Evolutionary conservation across 2,329 filamentous ascomycete species (phyloP).

Genomic region (Hortaea werneckii): DNA sequence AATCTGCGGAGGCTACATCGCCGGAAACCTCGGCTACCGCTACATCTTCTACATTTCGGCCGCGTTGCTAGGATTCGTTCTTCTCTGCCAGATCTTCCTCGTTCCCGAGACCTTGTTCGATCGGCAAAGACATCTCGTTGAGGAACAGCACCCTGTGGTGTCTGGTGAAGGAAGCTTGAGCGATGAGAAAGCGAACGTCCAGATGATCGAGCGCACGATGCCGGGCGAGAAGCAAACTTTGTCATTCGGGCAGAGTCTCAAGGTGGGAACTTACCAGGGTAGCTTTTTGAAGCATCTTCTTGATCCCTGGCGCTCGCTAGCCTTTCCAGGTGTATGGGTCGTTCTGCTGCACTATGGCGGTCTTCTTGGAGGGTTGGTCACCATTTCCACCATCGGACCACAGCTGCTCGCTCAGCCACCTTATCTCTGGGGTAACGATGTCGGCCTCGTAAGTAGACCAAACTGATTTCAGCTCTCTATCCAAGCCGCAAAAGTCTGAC

Average conservation of each 20-base stretch:
- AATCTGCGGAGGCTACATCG: slow-evolving; percentile 33
- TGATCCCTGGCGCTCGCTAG: slow-evolving; percentile 28
- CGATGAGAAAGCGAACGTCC: slow-evolving; percentile 14
- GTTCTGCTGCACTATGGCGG: slow-evolving; percentile 34
- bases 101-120: slow-evolving; percentile 33
- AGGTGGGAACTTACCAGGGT: slow-evolving; percentile 26
- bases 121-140: slow-evolving; percentile 19
- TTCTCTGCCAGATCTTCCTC: slow-evolving; percentile 27
- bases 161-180: slow-evolving; percentile 4
- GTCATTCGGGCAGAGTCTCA: slow-evolving; percentile 28
- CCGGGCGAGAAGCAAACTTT: slow-evolving; percentile 13
- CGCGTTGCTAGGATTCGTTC: slow-evolving; percentile 23
- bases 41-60: slow-evolving; percentile 35
- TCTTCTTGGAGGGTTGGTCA: slow-evolving; percentile 31
- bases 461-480: no score
- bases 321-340: slow-evolving; percentile 33
- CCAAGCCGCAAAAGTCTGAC: no score
- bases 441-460: no score
- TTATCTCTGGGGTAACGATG: slow-evolving; percentile 32
- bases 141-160: slow-evolving; percentile 8
- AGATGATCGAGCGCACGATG: slow-evolving; percentile 12
- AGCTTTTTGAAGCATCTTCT: slow-evolving; percentile 26
- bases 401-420: slow-evolving; percentile 30
- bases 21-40: slow-evolving; percentile 21
- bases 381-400: slow-evolving; percentile 28